phyloP scores from a whole-genome alignment of 148 eudicot species.

The Gaultheria prostrata region DNA sequence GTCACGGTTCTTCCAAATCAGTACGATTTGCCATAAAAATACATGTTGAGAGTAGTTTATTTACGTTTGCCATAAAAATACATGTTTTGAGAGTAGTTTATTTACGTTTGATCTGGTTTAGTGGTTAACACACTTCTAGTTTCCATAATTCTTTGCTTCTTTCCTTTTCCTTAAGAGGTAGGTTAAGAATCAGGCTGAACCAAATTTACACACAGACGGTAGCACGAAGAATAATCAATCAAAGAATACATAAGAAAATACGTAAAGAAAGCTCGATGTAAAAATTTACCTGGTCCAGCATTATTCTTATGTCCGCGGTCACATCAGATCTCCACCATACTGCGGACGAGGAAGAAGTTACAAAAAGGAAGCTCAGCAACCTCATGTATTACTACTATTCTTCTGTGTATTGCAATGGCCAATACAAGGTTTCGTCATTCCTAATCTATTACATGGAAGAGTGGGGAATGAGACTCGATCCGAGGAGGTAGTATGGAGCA shows the following conservation, averaged over 20 bases:
- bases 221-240: background rate
- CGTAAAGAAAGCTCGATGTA: background rate
- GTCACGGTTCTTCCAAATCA: background rate
- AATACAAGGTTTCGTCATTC: too few species aligned
- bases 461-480: too few species aligned
- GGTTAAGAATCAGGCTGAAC: background rate
- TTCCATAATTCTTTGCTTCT: too few species aligned
- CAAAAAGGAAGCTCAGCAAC: too few species aligned
- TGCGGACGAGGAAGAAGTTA: background rate
- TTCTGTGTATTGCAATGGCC: too few species aligned
- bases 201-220: background rate
- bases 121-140: background rate
- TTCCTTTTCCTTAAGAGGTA: background rate
- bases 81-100: background rate
- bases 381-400: too few species aligned
- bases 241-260: too few species aligned
- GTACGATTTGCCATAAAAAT: background rate
- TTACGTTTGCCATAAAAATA: background rate
- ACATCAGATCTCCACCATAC: background rate
- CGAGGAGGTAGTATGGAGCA: too few species aligned
- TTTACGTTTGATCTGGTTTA: conserved; percentile 1
- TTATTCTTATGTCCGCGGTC: background rate
- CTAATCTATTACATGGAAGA: too few species aligned
- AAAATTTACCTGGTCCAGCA: background rate
- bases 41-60: background rate